A percentile compares a stretch with the other conserved stretches of the same genome.
phyloP scores from a whole-genome alignment of 176 grass and related monocot species.

The Avena atlantica region DNA sequence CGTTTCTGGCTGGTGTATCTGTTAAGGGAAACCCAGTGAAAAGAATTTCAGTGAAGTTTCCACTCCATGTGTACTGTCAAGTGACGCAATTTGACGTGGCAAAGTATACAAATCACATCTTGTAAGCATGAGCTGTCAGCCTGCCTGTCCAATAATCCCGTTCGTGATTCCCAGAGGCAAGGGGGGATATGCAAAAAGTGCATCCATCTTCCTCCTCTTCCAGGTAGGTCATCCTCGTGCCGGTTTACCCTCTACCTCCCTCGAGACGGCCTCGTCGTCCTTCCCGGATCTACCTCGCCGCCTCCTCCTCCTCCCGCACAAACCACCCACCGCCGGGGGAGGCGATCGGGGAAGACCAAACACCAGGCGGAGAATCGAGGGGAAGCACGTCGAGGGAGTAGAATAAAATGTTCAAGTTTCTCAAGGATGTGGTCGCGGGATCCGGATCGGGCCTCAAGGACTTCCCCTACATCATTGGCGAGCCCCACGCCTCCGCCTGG shows the following conservation, averaged over 20 bases:
- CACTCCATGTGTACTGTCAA: no score
- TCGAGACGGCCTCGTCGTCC: constrained; percentile 40
- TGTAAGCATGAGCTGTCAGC: constrained; percentile 32
- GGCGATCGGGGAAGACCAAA: constrained; percentile 26
- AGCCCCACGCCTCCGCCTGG: constrained; percentile 84
- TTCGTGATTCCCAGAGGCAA: constrained; percentile 9
- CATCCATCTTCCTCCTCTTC: background rate
- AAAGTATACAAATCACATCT: background rate
- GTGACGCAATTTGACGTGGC: background rate
- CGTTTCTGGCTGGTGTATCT: no score
- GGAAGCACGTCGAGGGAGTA: constrained; percentile 26
- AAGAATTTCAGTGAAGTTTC: no score
- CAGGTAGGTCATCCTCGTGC: constrained; percentile 42
- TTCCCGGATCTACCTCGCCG: constrained; percentile 62
- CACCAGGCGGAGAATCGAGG: constrained; percentile 7
- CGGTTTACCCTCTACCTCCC: constrained; percentile 25
- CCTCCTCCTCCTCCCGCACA: constrained; percentile 34
- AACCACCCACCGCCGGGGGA: constrained; percentile 30
- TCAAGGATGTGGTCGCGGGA: constrained; percentile 96
- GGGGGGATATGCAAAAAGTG: constrained; percentile 37
- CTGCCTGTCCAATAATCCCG: background rate
- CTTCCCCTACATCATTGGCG: constrained; percentile 93
- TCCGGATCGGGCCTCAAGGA: constrained; percentile 96
- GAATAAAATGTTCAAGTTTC: constrained; percentile 89
- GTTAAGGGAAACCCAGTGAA: no score